Percentiles rank a stretch among this genome's conserved stretches.
These are phyloP conservation scores for Trematosphaeria pertusa DNA, from an alignment of 2,329 filamentous ascomycete genomes.

Conservation along the genomic window DNA sequence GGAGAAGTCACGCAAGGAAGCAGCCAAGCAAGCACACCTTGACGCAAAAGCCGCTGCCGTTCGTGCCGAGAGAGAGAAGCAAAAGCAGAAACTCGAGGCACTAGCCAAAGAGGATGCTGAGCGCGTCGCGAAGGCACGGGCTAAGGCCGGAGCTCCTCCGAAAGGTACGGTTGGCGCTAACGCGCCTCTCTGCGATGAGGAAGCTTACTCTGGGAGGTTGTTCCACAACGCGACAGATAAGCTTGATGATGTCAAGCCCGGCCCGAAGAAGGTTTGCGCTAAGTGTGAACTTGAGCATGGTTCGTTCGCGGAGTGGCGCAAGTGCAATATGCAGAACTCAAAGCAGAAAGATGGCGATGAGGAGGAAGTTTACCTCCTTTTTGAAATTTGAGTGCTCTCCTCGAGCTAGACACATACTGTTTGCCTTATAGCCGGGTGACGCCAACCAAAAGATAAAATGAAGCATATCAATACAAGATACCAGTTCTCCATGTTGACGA, in stretches of 20 bases:
- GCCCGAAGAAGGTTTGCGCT: conserved; percentile 9
- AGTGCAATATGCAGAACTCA: conserved; percentile 7
- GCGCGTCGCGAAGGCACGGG: conserved; percentile 20
- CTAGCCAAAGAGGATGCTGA: conserved; percentile 12
- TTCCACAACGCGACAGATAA: not conserved
- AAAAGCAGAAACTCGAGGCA: conserved; percentile 8
- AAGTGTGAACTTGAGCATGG: conserved; percentile 11
- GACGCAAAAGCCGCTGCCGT: conserved; percentile 20
- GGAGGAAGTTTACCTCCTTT: too few species aligned
- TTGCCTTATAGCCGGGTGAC: too few species aligned
- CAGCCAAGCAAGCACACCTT: conserved; percentile 15
- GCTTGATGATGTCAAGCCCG: not conserved
- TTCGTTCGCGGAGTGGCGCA: conserved; percentile 13
- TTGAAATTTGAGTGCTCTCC: too few species aligned
- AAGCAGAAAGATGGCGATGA: too few species aligned
- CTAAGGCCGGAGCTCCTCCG: conserved; percentile 18
- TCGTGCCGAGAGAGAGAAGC: conserved; percentile 17
- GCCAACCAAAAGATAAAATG: too few species aligned
- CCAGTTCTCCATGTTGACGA: too few species aligned
- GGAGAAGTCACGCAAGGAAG: conserved; percentile 15
- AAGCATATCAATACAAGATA: too few species aligned
- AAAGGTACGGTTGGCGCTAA: conserved; percentile 4
- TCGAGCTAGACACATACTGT: too few species aligned
- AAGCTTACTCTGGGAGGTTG: not conserved
- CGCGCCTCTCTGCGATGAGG: not conserved